Base-by-base conservation (phyloP, 495 filamentous ascomycete genomes). In the Penicillium cosmopolitanum region DNA sequence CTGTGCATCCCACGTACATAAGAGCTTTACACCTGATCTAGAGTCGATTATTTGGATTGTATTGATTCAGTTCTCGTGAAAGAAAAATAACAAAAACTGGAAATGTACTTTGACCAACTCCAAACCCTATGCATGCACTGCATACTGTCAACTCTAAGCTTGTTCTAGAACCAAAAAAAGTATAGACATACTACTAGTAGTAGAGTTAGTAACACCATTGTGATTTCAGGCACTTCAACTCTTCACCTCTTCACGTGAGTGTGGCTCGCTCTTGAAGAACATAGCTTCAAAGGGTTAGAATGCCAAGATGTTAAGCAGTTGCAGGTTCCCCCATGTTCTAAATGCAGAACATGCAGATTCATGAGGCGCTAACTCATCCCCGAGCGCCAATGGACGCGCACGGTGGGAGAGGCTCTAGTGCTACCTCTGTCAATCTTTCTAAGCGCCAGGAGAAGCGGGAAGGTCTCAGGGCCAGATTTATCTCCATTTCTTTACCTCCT, bases 361-460 rank as follows among this genome's bases (percentile, higher is more conserved):
- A 50, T 40, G 50, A 65, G 54, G 62, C 65, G 65, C 65, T 58
- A 51, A 60, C 50, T 34, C 15, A 21, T 46, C 56, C 48, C 48
- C 34, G 16, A 36, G 15, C 28, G 43, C 50, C 50, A 55, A 60
- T 60, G 19, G 56, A n/a, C 10, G 48, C 23, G 50, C 57, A 25
- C 50, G 25, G 42, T 11, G 25, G 25, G 18, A n/a, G 50, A 23
- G 46, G 46, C 42, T 44, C 42, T 44, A 10, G n/a, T 44, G 15
- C 16, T 44, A 9, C 42, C 19, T 16, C 3, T 5, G 42, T 44
- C 12, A 12, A 44, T n/a, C n/a, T 44, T 25, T 46, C 48, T 63
- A 62, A 57, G 66, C 66, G 66, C 66, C 66, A 69, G 64, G 61
- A 63, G 63, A 18, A 56, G 25, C 13, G 58, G 51, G 47, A 44